phyloP scores from a whole-genome alignment of 2,329 filamentous ascomycete species.

The Thielaviopsis ethacetica region DNA sequence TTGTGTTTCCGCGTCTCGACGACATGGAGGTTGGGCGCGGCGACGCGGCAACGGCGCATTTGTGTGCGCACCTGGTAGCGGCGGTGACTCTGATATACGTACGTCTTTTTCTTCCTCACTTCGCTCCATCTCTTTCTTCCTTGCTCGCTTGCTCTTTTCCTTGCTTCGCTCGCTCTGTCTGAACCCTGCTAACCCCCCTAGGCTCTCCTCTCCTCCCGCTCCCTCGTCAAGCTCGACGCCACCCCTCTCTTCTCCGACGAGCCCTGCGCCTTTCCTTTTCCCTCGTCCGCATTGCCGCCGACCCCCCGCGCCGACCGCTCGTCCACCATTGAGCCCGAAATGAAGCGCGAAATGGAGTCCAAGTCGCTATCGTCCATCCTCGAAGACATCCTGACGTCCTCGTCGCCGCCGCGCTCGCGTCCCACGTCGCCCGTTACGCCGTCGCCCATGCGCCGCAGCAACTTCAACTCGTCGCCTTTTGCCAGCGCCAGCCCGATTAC shows the following conservation, averaged over 20 bases:
- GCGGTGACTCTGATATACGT: constrained; percentile 36
- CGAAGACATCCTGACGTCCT: constrained; percentile 24
- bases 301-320: not conserved
- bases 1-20: constrained; percentile 28
- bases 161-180: no score
- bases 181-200: no score
- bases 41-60: constrained; percentile 24
- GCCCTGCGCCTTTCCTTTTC: constrained; percentile 1
- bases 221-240: constrained; percentile 30
- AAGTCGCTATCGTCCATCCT: constrained; percentile 31
- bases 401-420: constrained; percentile 14
- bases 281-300: not conserved
- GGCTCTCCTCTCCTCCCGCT: not conserved
- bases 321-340: constrained; percentile 1
- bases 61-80: constrained; percentile 39
- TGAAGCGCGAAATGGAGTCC: constrained; percentile 17
- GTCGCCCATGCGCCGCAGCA: constrained; percentile 6
- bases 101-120: constrained; percentile 19
- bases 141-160: no score
- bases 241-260: constrained; percentile 32
- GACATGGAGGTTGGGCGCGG: constrained; percentile 24
- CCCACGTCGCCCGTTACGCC: constrained; percentile 11
- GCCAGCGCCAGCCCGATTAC: constrained; percentile 3
- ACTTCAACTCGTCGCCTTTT: constrained; percentile 6
- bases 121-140: no score